Evolutionary conservation across 768 basidiomycete species (phyloP), one percentile per base, ranked within the genome.

Genomic region (Clitopilus hobsonii): DNA sequence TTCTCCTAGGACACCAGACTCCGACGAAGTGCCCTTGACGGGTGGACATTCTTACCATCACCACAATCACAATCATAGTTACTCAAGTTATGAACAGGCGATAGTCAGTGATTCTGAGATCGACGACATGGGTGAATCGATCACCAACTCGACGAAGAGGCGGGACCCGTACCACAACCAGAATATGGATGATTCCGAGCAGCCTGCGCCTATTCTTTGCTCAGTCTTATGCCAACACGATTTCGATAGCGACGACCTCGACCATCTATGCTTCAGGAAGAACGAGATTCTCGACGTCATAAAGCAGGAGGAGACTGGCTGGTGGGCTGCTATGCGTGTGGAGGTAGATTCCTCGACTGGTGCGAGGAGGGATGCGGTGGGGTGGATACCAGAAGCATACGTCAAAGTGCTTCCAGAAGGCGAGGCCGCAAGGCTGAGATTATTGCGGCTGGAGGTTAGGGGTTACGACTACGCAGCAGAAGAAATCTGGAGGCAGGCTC

Each of bases 301-400:
- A 45, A 83, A 83, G 67, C 76, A 81, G 66, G 87, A 90, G 66
- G 75, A 78, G 11, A 80, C 84, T 1, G 89, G 90, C 8, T 91
- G 89, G 89, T 91, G 89, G 88, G 89, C 86, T 18, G 90, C 89
- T 18, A 79, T 87, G 69, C 74, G 82, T 22, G 69, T 69, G 10
- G 74, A 74, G 30, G 79, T 78, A 11, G 49, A 51, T 29, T 16
- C 16, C 23, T 4, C 5, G 10, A 45, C 41, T 20, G 41, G 41
- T 10, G 10, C 22, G 16, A 45, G 41, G 18, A 45, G 22, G 41
- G 71, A 77, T 49, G 65, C 69, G 28, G 75, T 88, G 27, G 88
- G 89, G 47, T 91, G 90, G 90, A 83, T 91, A 56, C 89, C 89
- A 8, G 78, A 82, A 58, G 81, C 84, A 1, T 91, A 82, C 66